Evolutionary conservation across 768 basidiomycete species (phyloP), one percentile per base, ranked within the genome.

Genomic region (Mycena epipterygia): DNA sequence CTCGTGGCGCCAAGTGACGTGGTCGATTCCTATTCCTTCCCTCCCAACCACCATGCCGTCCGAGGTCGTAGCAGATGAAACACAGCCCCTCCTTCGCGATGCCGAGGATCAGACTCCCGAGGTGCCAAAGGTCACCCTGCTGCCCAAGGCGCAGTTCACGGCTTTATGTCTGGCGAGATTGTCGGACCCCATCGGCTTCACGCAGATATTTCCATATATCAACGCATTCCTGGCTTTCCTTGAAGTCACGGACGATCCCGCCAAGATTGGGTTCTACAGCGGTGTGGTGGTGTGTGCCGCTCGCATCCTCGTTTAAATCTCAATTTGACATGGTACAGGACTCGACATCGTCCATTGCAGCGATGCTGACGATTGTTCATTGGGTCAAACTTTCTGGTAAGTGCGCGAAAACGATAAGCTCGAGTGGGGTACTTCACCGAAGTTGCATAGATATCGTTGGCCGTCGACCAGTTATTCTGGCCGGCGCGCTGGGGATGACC

Each of bases 141-240:
- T 91, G 33, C 90, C 89, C 2, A 87, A 78, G 70, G 79, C 78
- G 7, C 88, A 90, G 77, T 83, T 92, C 3, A 81, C 84, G 9
- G 84, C 87, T 9, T 79, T 92, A 6, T 91, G 90, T 72, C 75
- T 82, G 25, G 83, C 89, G 41, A 79, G 90, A 55, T 77, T 92
- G 19, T 83, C 87, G 48, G 91, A 91, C 59, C 90, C 91, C 9
- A 81, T 92, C 49, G 84, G 86, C 33, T 88, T 85, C 79, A 84
- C 84, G 5, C 86, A 90, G 79, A 85, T 93, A 41, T 89, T 89
- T 65, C 91, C 91, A 23, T 93, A 91, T 71, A 87, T 93, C 67
- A 92, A 93, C 64, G 85, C 92, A 76, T 90, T 91, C 80, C 87
- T 93, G 72, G 82, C 80, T 27, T 83, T 84, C 56, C 83, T 93